Evolutionary conservation across 2,329 filamentous ascomycete species (phyloP).

Genomic region (Colletotrichum salicis): DNA sequence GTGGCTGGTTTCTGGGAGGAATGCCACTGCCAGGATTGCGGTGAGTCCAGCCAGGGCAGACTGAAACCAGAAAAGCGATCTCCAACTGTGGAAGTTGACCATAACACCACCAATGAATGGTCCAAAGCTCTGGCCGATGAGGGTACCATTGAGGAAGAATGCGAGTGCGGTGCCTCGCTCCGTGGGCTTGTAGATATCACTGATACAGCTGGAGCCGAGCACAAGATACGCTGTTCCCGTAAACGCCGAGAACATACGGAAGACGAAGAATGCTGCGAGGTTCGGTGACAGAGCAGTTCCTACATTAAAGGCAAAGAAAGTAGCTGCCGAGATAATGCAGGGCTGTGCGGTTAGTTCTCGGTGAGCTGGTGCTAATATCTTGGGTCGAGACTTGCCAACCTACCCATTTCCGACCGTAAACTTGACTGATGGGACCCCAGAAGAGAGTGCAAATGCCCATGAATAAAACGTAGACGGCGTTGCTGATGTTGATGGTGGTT

Average conservation of each 20-base stretch:
- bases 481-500: constrained; percentile 74
- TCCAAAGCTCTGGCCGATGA: constrained; percentile 73
- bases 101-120: constrained; percentile 77
- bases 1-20: constrained; percentile 76
- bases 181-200: constrained; percentile 67
- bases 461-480: constrained; percentile 77
- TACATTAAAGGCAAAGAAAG: constrained; percentile 72
- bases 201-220: constrained; percentile 71
- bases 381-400: constrained; percentile 44
- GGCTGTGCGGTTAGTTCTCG: background rate
- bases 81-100: constrained; percentile 75
- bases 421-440: constrained; percentile 73
- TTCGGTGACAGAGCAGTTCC: constrained; percentile 76
- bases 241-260: constrained; percentile 75
- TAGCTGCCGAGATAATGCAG: constrained; percentile 39
- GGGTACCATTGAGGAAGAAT: constrained; percentile 73
- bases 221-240: constrained; percentile 76
- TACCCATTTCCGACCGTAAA: constrained; percentile 63
- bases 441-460: constrained; percentile 75
- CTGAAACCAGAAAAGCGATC: constrained; percentile 77
- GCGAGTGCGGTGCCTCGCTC: constrained; percentile 73
- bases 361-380: background rate
- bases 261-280: constrained; percentile 72
- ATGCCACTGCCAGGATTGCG: constrained; percentile 63
- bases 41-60: constrained; percentile 69